These are phyloP conservation scores for Malbranchea cinnamomea DNA, from an alignment of 2,329 filamentous ascomycete species.

Conservation along the genomic window DNA sequence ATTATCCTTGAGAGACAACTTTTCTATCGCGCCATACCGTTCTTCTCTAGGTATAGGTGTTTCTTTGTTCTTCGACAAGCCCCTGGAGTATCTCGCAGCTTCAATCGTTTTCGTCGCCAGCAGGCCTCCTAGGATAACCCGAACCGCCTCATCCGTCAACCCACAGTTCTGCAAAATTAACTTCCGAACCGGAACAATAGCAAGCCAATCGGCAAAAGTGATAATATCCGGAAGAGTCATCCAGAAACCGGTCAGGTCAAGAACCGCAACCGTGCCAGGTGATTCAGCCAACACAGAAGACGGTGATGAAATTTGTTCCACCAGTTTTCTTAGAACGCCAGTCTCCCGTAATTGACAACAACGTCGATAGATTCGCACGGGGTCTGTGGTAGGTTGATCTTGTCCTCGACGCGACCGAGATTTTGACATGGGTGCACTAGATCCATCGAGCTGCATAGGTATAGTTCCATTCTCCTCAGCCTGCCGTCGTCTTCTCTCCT, in stretches of 20 bases:
- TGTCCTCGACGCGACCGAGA: conserved; percentile 30
- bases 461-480: conserved; percentile 79
- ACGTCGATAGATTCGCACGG: conserved; percentile 78
- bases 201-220: conserved; percentile 84
- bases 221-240: conserved; percentile 71
- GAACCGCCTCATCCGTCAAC: conserved; percentile 69
- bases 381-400: conserved; percentile 69
- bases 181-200: conserved; percentile 80
- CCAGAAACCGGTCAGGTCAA: conserved; percentile 74
- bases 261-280: conserved; percentile 61
- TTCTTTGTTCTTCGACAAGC: conserved; percentile 21
- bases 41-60: conserved; percentile 18
- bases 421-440: conserved; percentile 39
- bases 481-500: conserved; percentile 71
- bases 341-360: conserved; percentile 92
- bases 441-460: conserved; percentile 63
- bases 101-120: conserved; percentile 60
- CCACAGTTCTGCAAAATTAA: conserved; percentile 77
- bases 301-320: conserved; percentile 65
- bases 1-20: conserved; percentile 80
- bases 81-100: conserved; percentile 36
- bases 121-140: conserved; percentile 73
- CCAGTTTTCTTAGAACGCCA: conserved; percentile 79
- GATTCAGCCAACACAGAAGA: conserved; percentile 48
- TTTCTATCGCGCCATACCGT: conserved; percentile 59